Conservation (phyloP, 306 rosid species). For the Vigna radiata region DNA sequence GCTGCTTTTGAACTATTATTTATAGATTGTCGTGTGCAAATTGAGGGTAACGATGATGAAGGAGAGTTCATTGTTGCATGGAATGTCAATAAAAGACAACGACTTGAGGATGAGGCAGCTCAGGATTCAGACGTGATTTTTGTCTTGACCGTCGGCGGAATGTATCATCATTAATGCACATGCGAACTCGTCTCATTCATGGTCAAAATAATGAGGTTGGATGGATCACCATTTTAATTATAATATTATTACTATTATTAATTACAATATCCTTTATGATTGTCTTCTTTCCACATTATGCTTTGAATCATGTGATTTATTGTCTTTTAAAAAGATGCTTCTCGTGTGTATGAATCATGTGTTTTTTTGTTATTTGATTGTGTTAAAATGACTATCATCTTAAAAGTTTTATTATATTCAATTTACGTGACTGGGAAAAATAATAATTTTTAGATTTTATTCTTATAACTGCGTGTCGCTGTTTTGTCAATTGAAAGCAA, state of each 20-base stretch:
- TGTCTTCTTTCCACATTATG: background rate
- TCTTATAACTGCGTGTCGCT: background rate
- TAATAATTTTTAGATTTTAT: background rate
- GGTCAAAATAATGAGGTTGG: constrained; percentile 48
- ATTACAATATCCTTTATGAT: background rate
- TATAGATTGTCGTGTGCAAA: constrained; percentile 43
- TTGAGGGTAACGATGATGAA: background rate
- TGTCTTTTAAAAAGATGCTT: background rate
- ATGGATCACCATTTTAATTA: background rate
- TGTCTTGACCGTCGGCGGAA: constrained; percentile 69
- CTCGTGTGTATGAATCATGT: background rate
- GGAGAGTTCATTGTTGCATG: constrained; percentile 2
- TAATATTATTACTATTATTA: no score
- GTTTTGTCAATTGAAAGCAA: background rate
- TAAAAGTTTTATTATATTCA: background rate
- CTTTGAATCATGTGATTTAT: background rate
- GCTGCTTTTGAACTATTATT: constrained; percentile 29
- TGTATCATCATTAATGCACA: background rate
- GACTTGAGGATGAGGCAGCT: constrained; percentile 37
- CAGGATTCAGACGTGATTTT: constrained; percentile 39
- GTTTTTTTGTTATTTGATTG: background rate
- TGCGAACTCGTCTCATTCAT: background rate
- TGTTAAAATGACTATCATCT: background rate
- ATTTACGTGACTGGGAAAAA: background rate
- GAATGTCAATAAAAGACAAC: constrained; percentile 51